Conservation (phyloP, 371 early-diverging fungal genomes). For the Blastocladiella emersonii region DNA sequence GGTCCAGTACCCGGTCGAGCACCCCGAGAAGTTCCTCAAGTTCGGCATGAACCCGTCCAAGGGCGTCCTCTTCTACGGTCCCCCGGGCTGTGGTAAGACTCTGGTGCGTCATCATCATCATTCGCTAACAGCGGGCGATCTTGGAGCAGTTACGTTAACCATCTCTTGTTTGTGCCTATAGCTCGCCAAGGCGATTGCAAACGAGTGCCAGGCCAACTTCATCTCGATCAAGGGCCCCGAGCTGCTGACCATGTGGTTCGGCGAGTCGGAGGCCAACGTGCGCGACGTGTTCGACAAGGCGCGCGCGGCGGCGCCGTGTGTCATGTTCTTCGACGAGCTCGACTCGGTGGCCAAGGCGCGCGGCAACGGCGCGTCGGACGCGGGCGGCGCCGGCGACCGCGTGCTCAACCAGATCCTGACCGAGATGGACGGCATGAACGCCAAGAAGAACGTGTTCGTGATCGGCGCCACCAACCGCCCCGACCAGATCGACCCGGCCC, state of each 20-base stretch:
- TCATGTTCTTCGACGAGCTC: conserved; percentile 99
- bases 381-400: conserved; percentile 95
- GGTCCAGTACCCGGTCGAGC: conserved; percentile 99
- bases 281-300: conserved; percentile 99
- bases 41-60: conserved; percentile 99
- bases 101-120: too few relatives aligned
- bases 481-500: conserved; percentile 90
- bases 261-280: conserved; percentile 99
- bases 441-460: conserved; percentile 98
- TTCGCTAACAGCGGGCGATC: too few relatives aligned
- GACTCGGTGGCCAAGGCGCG: conserved; percentile 99
- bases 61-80: conserved; percentile 99
- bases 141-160: too few relatives aligned
- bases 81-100: conserved; percentile 99
- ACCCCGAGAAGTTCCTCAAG: conserved; percentile 99
- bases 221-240: conserved; percentile 99
- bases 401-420: conserved; percentile 99
- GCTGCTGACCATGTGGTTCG: conserved; percentile 99
- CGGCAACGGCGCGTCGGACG: conserved; percentile 71
- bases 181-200: conserved; percentile 99
- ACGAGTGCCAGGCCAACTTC: conserved; percentile 99
- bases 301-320: conserved; percentile 98
- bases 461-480: conserved; percentile 99
- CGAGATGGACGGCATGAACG: conserved; percentile 99
- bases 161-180: too few relatives aligned